Evolutionary conservation across 495 filamentous ascomycete species (phyloP).

Genomic region (Aspergillus diversus): DNA sequence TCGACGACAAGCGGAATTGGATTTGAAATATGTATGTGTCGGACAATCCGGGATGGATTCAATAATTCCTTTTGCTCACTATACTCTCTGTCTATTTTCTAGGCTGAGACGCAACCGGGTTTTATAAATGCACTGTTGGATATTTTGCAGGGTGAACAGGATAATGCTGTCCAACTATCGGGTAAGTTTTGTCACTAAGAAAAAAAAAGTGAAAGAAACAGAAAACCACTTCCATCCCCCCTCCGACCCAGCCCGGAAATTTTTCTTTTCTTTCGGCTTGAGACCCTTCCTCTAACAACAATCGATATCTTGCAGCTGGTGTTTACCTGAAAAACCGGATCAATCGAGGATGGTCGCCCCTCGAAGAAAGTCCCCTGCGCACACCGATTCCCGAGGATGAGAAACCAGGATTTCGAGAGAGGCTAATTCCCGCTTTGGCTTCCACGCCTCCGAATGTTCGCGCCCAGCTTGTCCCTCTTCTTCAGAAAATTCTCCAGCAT

Average conservation of each 20-base stretch:
- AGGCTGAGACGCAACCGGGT: conserved; percentile 90
- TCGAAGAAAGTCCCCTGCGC: conserved; percentile 66
- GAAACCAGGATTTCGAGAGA: conserved; percentile 82
- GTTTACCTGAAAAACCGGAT: conserved; percentile 98
- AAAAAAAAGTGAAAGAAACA: background rate
- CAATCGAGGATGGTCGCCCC: conserved; percentile 81
- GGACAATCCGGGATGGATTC: conserved; percentile 21
- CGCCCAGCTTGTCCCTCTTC: conserved; percentile 85
- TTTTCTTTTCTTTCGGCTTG: background rate
- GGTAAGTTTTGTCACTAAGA: conserved; percentile 56
- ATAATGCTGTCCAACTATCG: conserved; percentile 79
- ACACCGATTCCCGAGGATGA: conserved; percentile 83
- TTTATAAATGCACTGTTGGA: conserved; percentile 91
- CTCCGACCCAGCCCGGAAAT: background rate
- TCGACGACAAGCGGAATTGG: conserved; percentile 84
- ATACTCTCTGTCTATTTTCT: conserved; percentile 22
- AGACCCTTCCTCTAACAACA: conserved; percentile 6
- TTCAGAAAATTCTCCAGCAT: conserved; percentile 92
- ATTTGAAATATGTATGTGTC: conserved; percentile 85
- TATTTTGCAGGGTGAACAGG: conserved; percentile 85
- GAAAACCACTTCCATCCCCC: background rate
- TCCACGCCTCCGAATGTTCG: conserved; percentile 78
- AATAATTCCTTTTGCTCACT: conserved; percentile 5
- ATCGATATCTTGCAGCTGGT: conserved; percentile 65
- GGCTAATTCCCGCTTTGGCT: conserved; percentile 85